Evolutionary conservation across 306 rosid genomes (phyloP), one percentile per base, ranked within the genome.

Genomic region (Pyrus pyrifolia): DNA sequence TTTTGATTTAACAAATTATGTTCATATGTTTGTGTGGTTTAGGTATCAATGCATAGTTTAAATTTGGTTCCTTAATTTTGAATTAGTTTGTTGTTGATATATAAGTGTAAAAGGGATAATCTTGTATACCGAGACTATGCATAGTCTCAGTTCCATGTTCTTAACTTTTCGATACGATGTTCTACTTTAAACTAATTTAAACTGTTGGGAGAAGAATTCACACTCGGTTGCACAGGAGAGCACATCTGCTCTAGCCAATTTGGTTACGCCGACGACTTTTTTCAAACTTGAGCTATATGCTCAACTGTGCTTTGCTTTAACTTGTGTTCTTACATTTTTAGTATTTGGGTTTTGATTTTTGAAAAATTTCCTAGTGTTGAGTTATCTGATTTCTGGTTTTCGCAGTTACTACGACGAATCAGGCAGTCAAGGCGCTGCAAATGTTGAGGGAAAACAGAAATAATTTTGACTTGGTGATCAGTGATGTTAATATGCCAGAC

Each of bases 401-500:
- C 79, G 84, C 83, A 94, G 98, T 94, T 81, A 91, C 96, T 6
- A 81, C 94, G 3, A 85, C 92, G 14, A 91, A 86, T 42, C 81
- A 86, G 75, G 85, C 98, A 29, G 72, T 81, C 63, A 75, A 83
- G 85, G 98, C 98, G 6, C 79, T 94, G 68, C 81, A 79, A 59
- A 81, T 91, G 89, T 74, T 91, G 81, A 87, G 96, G 81, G 89
- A 90, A 72, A 90, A 87, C 69, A 87, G 83, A 81, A 62, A 91
- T 45, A 81, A 46, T 83, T 91, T 86, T 86, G 96, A 91, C 76
- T 86, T 93, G 4, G 91, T 91, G 79, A 91, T 93, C 14, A 90
- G 93, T 71, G 98, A 91, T 80, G 97, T 93, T 4, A 87, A 87
- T 29, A 93, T 93, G 96, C 96, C 97, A 15, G 96, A 88, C 80